These are phyloP conservation scores for Magnolia officinalis DNA, from an alignment of 164 flowering plant species.

Conservation along the genomic window DNA sequence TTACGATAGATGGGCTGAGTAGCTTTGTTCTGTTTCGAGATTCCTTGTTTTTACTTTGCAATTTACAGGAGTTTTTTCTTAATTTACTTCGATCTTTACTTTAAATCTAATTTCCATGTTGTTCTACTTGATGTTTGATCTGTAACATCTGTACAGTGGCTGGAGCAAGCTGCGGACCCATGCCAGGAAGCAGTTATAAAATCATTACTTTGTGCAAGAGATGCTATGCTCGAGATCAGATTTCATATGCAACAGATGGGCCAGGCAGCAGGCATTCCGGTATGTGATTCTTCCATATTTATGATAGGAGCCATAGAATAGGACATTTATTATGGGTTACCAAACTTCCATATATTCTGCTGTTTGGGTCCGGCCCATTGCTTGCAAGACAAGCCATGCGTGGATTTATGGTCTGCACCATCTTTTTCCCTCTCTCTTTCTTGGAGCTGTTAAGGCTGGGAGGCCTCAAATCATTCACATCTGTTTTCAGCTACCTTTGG, in stretches of 20 bases:
- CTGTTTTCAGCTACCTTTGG: neutral
- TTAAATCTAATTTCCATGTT: neutral
- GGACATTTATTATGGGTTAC: neutral
- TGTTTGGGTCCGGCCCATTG: neutral
- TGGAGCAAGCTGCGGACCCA: slow-evolving; percentile 49
- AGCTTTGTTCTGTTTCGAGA: too few species aligned
- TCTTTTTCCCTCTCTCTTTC: neutral
- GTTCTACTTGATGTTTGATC: slow-evolving; percentile 2
- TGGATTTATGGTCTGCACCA: neutral
- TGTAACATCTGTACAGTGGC: slow-evolving; percentile 57
- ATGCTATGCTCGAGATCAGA: slow-evolving; percentile 72
- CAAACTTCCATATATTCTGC: neutral
- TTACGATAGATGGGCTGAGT: too few species aligned
- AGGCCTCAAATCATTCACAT: neutral
- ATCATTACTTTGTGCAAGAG: slow-evolving; percentile 77
- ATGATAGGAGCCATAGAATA: neutral
- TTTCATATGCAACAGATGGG: slow-evolving; percentile 83
- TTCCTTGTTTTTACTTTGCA: too few species aligned
- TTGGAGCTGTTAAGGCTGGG: neutral
- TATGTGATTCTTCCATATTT: slow-evolving; percentile 26
- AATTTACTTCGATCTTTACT: neutral
- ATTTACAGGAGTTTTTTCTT: too few species aligned
- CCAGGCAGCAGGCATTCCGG: slow-evolving; percentile 88
- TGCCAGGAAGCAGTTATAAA: slow-evolving; percentile 48
- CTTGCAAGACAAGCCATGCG: too few species aligned